Percentiles rank a stretch among this genome's conserved stretches.
Evolutionary conservation across 345 rosid species (phyloP).

Genomic region (Salix purpurea): DNA sequence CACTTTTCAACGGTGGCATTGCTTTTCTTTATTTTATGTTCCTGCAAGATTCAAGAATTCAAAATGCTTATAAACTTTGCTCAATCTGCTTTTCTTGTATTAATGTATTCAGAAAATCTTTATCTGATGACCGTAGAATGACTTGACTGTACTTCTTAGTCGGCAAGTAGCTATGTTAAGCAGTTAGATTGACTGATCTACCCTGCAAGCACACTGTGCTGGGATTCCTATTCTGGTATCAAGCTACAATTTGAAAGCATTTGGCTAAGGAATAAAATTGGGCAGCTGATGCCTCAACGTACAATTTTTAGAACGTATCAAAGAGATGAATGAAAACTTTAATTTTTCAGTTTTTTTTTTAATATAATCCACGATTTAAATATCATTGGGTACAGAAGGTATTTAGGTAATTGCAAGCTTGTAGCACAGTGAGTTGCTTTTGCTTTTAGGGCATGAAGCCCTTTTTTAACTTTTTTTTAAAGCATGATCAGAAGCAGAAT

Average conservation of each 20-base stretch:
- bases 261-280: not conserved
- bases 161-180: constrained; percentile 33
- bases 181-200: not conserved
- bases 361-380: not conserved
- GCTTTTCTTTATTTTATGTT: constrained; percentile 24
- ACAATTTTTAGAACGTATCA: no score
- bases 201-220: not conserved
- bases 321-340: no score
- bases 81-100: constrained; percentile 15
- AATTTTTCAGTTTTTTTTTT: not conserved
- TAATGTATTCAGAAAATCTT: constrained; percentile 8
- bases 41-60: constrained; percentile 25
- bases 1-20: constrained; percentile 25
- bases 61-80: constrained; percentile 27
- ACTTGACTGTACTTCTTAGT: constrained; percentile 34
- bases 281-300: not conserved
- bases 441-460: constrained; percentile 18
- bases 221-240: not conserved
- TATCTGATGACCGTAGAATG: not conserved
- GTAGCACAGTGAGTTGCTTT: constrained; percentile 3
- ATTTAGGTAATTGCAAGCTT: constrained; percentile 2
- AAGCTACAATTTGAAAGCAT: not conserved
- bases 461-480: constrained; percentile 21
- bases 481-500: constrained; percentile 23
- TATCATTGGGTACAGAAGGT: not conserved